These are phyloP conservation scores for Myxozyma neotropica DNA, from an alignment of 805 yeast genomes.

Conservation along the genomic window DNA sequence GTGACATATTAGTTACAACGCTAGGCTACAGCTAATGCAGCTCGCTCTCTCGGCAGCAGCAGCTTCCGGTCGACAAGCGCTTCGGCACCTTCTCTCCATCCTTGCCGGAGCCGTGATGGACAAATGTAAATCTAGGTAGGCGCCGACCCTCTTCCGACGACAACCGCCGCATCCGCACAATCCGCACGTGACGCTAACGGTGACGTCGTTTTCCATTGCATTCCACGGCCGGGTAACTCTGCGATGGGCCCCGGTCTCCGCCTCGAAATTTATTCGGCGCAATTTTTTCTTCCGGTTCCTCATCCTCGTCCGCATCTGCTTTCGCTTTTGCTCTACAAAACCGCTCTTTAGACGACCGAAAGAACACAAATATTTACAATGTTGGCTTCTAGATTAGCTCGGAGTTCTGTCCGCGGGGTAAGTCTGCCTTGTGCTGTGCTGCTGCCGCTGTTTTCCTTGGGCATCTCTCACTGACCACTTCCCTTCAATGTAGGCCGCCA, in stretches of 20 bases:
- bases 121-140: background rate
- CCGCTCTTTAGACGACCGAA: background rate
- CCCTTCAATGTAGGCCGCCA: slow-evolving; percentile 1
- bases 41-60: no score
- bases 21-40: no score
- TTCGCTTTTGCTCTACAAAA: background rate
- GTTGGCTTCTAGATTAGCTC: slow-evolving; percentile 49
- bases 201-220: slow-evolving; percentile 26
- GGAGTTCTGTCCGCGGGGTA: slow-evolving; percentile 41
- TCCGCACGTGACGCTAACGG: slow-evolving; percentile 7
- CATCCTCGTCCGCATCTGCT: background rate
- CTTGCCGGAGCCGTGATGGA: no score
- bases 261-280: slow-evolving; percentile 9
- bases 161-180: slow-evolving; percentile 3
- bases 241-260: slow-evolving; percentile 4
- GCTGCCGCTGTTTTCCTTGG: background rate
- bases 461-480: background rate
- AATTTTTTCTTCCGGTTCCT: slow-evolving; percentile 8
- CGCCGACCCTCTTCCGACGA: background rate
- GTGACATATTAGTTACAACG: no score
- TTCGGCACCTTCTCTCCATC: no score
- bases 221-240: slow-evolving; percentile 32
- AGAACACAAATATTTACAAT: slow-evolving; percentile 27
- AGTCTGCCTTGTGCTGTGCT: slow-evolving; percentile 12
- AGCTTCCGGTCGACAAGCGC: no score